Conservation (phyloP, 805 yeast species). For the Tetrapisispora taiwanensis region DNA sequence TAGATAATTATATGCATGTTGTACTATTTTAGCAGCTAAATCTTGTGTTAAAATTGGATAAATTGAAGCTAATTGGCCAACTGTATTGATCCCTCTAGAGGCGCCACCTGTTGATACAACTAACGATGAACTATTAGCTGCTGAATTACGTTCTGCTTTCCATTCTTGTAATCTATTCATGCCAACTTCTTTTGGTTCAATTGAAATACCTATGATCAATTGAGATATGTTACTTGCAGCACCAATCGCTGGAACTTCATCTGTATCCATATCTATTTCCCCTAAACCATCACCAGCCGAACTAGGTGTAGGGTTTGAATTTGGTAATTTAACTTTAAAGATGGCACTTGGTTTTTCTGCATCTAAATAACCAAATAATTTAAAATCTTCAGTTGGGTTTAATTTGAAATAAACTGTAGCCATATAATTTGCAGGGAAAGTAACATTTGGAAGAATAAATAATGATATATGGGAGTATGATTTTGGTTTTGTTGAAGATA, state of each 20-base stretch:
- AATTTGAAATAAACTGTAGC: constrained; percentile 86
- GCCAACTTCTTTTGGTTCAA: constrained; percentile 69
- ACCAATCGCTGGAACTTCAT: constrained; percentile 31
- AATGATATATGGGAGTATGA: constrained; percentile 62
- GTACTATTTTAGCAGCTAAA: constrained; percentile 79
- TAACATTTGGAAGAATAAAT: constrained; percentile 75
- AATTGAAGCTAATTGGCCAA: constrained; percentile 25
- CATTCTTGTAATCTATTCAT: constrained; percentile 42
- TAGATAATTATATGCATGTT: constrained; percentile 82
- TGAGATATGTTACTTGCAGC: constrained; percentile 30
- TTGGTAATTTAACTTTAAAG: constrained; percentile 53
- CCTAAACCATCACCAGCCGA: constrained; percentile 35
- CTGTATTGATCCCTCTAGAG: constrained; percentile 19
- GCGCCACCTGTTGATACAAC: constrained; percentile 23
- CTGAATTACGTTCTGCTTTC: constrained; percentile 20
- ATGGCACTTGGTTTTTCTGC: constrained; percentile 80
- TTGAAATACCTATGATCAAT: constrained; percentile 70
- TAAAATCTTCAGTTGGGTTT: constrained; percentile 48
- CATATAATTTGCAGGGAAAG: constrained; percentile 56
- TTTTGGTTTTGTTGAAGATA: constrained; percentile 29
- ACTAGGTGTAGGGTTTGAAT: constrained; percentile 2
- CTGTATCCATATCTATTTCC: constrained; percentile 49
- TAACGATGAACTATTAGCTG: constrained; percentile 15
- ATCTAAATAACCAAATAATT: constrained; percentile 54
- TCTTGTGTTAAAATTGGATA: constrained; percentile 41